Conservation (phyloP, 164 flowering plant genomes). For the Magnolia sinica region DNA sequence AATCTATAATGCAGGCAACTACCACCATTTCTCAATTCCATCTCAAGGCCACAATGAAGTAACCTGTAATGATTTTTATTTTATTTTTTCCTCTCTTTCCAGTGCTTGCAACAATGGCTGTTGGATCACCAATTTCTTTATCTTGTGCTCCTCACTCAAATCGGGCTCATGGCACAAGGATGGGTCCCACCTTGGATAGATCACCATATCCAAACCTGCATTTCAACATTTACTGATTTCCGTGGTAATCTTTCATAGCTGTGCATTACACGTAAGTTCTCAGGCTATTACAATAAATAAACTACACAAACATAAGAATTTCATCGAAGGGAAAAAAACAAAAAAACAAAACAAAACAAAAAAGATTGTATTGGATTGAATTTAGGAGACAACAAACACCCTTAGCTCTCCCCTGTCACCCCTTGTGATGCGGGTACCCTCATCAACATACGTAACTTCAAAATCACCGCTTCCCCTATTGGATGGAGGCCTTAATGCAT, state of each 20-base stretch:
- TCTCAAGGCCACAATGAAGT: too few relatives aligned
- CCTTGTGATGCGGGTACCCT: constrained; percentile 78
- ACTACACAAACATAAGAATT: background rate
- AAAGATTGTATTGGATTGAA: background rate
- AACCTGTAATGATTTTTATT: too few relatives aligned
- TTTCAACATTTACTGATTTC: background rate
- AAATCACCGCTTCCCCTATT: constrained; percentile 78
- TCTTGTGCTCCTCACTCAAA: too few relatives aligned
- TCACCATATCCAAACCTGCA: background rate
- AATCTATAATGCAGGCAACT: too few relatives aligned
- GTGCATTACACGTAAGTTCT: background rate
- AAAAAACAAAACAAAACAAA: too few relatives aligned
- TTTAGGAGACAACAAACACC: constrained; percentile 66
- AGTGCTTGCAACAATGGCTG: too few relatives aligned
- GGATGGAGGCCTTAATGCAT: constrained; percentile 62
- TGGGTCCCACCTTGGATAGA: too few relatives aligned
- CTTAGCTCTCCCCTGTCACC: constrained; percentile 96
- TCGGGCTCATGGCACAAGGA: too few relatives aligned
- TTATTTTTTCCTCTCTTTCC: too few relatives aligned
- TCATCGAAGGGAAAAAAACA: too few relatives aligned
- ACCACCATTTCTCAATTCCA: too few relatives aligned
- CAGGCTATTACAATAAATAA: background rate
- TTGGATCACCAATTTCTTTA: too few relatives aligned
- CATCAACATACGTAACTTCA: constrained; percentile 80
- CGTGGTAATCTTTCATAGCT: background rate